A percentile compares a stretch with the other conserved stretches of the same genome.
Evolutionary conservation across 495 filamentous ascomycete species (phyloP).

Genomic region (Platismatia glauca): DNA sequence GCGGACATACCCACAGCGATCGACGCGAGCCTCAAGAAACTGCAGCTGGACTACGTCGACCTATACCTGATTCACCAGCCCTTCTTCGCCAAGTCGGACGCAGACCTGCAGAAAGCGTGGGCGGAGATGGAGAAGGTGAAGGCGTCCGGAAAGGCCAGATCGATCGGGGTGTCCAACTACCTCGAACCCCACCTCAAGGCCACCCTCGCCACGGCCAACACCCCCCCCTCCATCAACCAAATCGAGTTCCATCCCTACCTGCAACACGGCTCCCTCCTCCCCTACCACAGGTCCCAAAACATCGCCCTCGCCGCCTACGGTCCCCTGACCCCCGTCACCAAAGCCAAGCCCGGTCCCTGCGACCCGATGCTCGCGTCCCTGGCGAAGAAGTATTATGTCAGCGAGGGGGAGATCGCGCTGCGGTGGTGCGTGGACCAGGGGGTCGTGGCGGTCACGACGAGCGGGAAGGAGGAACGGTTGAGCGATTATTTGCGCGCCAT

Average conservation of each 20-base stretch:
- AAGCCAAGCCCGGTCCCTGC: constrained; percentile 57
- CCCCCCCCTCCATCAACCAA: constrained; percentile 68
- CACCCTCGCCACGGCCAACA: constrained; percentile 54
- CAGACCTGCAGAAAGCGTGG: constrained; percentile 63
- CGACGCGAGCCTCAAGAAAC: constrained; percentile 59
- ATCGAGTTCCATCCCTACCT: constrained; percentile 86
- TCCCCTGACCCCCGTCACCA: constrained; percentile 57
- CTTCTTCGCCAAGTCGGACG: constrained; percentile 54
- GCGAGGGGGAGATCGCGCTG: constrained; percentile 56
- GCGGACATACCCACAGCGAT: constrained; percentile 57
- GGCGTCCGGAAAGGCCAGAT: constrained; percentile 55
- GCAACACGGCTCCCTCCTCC: constrained; percentile 60
- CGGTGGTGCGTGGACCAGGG: constrained; percentile 78
- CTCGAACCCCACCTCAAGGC: constrained; percentile 57
- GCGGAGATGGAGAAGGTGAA: constrained; percentile 67
- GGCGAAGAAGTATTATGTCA: constrained; percentile 71
- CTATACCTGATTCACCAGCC: constrained; percentile 74
- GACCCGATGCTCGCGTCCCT: constrained; percentile 52
- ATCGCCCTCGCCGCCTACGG: constrained; percentile 66
- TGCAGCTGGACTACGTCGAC: constrained; percentile 75
- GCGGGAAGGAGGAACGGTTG: constrained; percentile 60
- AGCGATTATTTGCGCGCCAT: constrained; percentile 52
- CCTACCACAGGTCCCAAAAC: constrained; percentile 53
- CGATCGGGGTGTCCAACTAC: constrained; percentile 84
- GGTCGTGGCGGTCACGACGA: constrained; percentile 70